These are phyloP conservation scores for Hymenoscyphus infarciens DNA, from an alignment of 2,329 filamentous ascomycete species.

Conservation along the genomic window DNA sequence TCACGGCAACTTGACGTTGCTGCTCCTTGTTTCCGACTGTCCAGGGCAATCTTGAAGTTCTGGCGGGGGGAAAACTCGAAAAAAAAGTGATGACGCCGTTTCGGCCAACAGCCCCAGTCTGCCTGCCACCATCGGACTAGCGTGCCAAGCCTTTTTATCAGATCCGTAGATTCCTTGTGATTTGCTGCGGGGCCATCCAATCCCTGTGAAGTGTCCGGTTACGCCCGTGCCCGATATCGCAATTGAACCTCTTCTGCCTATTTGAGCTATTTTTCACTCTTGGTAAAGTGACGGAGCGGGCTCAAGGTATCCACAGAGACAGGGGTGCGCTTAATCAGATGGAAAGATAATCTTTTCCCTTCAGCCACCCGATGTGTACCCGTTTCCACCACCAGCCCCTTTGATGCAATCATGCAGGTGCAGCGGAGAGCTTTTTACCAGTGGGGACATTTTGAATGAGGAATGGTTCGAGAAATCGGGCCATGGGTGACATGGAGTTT, in stretches of 20 bases:
- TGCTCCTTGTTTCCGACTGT: background rate
- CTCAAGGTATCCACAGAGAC: background rate
- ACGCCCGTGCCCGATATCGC: conserved; percentile 2
- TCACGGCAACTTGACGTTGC: background rate
- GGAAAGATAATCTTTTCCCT: conserved; percentile 11
- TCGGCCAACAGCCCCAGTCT: background rate
- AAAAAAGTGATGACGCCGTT: conserved; percentile 4
- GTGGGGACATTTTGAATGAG: background rate
- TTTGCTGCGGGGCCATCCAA: background rate
- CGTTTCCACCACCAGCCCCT: background rate
- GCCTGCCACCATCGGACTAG: conserved; percentile 4
- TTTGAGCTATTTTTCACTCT: background rate
- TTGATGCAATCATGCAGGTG: conserved; percentile 10
- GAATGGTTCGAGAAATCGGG: conserved; percentile 4
- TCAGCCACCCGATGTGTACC: background rate
- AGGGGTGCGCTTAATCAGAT: conserved; percentile 10
- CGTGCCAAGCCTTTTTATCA: conserved; percentile 26
- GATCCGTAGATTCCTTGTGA: conserved; percentile 14
- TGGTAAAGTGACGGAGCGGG: background rate
- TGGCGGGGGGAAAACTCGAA: background rate
- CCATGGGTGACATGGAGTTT: background rate
- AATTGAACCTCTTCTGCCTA: background rate
- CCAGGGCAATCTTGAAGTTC: background rate
- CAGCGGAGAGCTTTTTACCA: conserved; percentile 2
- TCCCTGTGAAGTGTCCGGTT: background rate